A percentile compares a stretch with the other conserved stretches of the same genome.
Conservation (phyloP, 805 yeast species). For the Pichia californica region DNA sequence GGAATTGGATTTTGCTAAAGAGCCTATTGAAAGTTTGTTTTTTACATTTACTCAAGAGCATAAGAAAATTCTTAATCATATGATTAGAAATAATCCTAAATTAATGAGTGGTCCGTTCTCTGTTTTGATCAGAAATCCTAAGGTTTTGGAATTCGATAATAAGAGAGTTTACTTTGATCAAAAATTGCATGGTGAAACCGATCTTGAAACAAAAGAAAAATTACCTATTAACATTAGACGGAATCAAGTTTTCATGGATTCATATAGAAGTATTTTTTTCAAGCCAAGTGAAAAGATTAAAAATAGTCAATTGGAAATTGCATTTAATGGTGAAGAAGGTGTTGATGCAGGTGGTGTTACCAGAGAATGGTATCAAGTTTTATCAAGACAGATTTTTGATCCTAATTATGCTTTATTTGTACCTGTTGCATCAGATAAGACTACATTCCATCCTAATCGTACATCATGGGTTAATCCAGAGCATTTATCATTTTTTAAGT, state of each 20-base stretch:
- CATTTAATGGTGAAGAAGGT: constrained; percentile 91
- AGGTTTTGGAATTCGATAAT: constrained; percentile 89
- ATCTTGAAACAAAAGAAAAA: constrained; percentile 34
- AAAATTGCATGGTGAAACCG: constrained; percentile 50
- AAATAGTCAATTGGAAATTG: constrained; percentile 65
- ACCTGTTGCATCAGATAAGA: constrained; percentile 86
- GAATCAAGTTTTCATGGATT: constrained; percentile 86
- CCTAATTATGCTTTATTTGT: constrained; percentile 89
- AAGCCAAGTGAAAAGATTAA: constrained; percentile 69
- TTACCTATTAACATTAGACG: constrained; percentile 68
- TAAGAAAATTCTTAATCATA: constrained; percentile 77
- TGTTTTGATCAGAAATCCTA: constrained; percentile 79
- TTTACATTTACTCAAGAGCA: constrained; percentile 86
- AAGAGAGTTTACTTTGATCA: constrained; percentile 81
- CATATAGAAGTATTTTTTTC: constrained; percentile 76
- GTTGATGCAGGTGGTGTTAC: constrained; percentile 98
- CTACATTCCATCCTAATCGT: constrained; percentile 93
- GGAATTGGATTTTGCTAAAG: constrained; percentile 60
- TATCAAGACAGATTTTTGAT: constrained; percentile 91
- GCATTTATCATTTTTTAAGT: constrained; percentile 86
- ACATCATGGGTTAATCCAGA: constrained; percentile 91
- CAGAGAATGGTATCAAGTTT: constrained; percentile 94
- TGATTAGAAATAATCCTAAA: constrained; percentile 87
- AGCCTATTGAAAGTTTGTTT: constrained; percentile 72
- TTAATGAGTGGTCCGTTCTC: constrained; percentile 95